Base-by-base conservation (phyloP, 2,329 filamentous ascomycete genomes). In the Colletotrichum higginsianum region DNA sequence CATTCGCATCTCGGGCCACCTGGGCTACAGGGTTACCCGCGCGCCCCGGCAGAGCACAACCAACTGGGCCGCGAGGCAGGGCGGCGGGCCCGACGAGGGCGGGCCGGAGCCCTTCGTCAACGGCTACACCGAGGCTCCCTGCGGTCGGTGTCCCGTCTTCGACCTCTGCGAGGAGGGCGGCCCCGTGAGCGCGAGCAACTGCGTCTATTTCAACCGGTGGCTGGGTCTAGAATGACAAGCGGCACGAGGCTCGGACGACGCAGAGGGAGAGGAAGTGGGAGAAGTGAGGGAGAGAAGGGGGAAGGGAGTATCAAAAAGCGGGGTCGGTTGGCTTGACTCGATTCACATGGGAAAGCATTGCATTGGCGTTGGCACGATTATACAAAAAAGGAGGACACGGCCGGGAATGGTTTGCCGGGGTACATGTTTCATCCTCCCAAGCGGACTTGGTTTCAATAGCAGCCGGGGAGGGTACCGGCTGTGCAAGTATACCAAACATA, bases 201-300 rank as follows among this genome's bases (percentile, higher is more conserved):
- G 96, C 82, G 92, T 94, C 65, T 99, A 99, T 79, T 98, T 97
- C 78, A 89, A 93, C 74, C 89, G 91, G 63, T 99, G 96, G 96
- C 82, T 98, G 56, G 88, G 84, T 13, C n/a, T 49, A 12, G 69
- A 47, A 53, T 47, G 26, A 40, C 49, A 38, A 2, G 35, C 35
- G 35, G 35, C 35, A 38, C 35, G 35, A 38, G 35, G 35, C 35
- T 38, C 35, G 35, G 9, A 38, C 8, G 35, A 38, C 9, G 30
- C 8, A 35, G 30, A 47, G 2, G 16, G 35, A n/a, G 30, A 16
- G 40, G n/a, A 35, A 52, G 55, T 2, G 13, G 5, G 21, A 16
- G 26, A 52, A 9, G 56, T 40, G 38, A 40, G 38, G n/a, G 38
- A 15, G 30, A 21, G 35, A 23, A 12, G 21, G 1, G 2, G 13